Evolutionary conservation across 2,329 filamentous ascomycete species (phyloP), one percentile per base, ranked within the genome.

Genomic region (Penicillium brasilianum): DNA sequence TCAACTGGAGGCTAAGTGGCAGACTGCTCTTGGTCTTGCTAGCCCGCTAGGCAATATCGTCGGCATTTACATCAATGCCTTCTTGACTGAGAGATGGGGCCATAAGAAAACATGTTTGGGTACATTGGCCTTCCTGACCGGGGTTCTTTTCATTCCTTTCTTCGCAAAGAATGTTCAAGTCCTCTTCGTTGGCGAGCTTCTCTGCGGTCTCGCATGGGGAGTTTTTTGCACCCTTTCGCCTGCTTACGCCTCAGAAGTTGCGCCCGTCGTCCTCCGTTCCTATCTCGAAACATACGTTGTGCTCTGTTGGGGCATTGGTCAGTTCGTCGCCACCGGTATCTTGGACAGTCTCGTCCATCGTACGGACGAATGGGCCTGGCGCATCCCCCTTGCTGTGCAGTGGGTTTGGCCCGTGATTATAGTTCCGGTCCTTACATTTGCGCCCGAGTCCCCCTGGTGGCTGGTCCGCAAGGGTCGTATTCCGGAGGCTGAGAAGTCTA

Each of bases 161-260:
- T 73, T 73, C 37, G 63, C 70, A 2, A 64, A 64, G 4, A 66
- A 60, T n/a, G 65, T 72, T 30, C 57, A 67, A 25, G 61, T 70
- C 16, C 64, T 72, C 6, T 64, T 71, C 25, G 64, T 67, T 20
- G 71, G 69, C 30, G 64, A 70, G 32, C 67, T 73, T 39, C 58
- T 72, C 5, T 66, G 69, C 30, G 71, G 65, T 55, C 57, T 70
- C 8, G 59, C 66, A 16, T 69, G 67, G 67, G 68, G 68, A 9
- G 56, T 68, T 0, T 68, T 68, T 25, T 52, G 57, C 7, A 71
- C 69, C 3, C 75, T 81, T 34, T 77, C 78, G 14, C 78, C 86
- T 62, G 87, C 88, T 0, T 91, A 91, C 69, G 88, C 88, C 32
- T 87, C 87, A 57, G 89, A 91, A 71, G 84, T 88, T 7, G 86